Percentiles rank a stretch among this genome's conserved stretches.
These are phyloP conservation scores for Fusarium brachygibbosum DNA, from an alignment of 2,329 filamentous ascomycete species.

Conservation along the genomic window DNA sequence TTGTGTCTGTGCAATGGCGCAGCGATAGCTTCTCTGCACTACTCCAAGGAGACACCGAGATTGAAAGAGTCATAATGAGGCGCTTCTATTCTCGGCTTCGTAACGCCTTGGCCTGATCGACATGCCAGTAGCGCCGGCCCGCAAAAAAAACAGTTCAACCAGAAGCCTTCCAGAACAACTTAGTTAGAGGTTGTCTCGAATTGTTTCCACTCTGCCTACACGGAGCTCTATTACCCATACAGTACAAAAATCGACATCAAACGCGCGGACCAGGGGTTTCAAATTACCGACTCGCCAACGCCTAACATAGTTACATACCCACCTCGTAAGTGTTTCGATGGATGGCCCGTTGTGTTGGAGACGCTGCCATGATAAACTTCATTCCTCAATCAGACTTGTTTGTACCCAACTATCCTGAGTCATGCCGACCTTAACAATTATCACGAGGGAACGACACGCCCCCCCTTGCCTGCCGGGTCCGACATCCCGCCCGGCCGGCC, in stretches of 20 bases:
- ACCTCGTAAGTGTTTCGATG: conserved; percentile 12
- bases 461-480: conserved; percentile 37
- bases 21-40: conserved; percentile 16
- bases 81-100: conserved; percentile 27
- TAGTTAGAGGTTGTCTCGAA: conserved; percentile 28
- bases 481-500: conserved; percentile 39
- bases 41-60: conserved; percentile 19
- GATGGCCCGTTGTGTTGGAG: conserved; percentile 3
- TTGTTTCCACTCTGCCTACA: conserved; percentile 29
- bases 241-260: conserved; percentile 28
- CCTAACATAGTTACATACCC: conserved; percentile 20
- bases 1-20: conserved; percentile 40
- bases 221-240: conserved; percentile 6
- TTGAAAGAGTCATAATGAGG: conserved; percentile 3
- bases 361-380: conserved; percentile 15
- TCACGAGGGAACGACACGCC: conserved; percentile 17
- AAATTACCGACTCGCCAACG: conserved; percentile 25
- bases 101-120: conserved; percentile 21
- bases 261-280: conserved; percentile 17
- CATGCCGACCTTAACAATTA: conserved; percentile 25
- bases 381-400: conserved; percentile 20
- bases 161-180: conserved; percentile 48
- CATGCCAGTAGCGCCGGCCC: conserved; percentile 21
- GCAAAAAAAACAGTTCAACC: conserved; percentile 25
- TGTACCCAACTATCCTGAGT: conserved; percentile 31